phyloP scores from a whole-genome alignment of 257 asterid species.

The Capsicum baccatum region DNA sequence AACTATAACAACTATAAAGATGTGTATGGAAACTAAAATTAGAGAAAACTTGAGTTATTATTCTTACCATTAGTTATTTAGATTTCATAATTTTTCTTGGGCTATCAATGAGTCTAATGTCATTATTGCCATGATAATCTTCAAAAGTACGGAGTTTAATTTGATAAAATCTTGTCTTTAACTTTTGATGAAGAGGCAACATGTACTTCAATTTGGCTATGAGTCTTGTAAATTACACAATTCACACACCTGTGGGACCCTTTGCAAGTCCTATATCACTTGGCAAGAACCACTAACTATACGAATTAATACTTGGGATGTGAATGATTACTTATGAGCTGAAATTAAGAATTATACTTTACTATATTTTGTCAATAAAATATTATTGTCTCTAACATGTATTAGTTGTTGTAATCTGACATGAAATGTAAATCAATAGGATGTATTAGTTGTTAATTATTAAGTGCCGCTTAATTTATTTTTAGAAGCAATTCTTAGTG shows the following conservation, averaged over 20 bases:
- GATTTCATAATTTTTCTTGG: conserved; percentile 45
- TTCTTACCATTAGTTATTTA: conserved; percentile 56
- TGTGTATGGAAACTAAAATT: not conserved
- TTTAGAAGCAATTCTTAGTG: too few relatives aligned
- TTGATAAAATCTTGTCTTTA: conserved; percentile 39
- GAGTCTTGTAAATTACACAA: conserved; percentile 29
- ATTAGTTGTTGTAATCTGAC: too few relatives aligned
- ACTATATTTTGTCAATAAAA: not conserved
- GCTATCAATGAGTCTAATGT: conserved; percentile 49
- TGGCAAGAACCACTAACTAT: not conserved
- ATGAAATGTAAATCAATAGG: too few relatives aligned
- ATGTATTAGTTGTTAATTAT: too few relatives aligned
- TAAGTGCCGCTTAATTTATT: too few relatives aligned
- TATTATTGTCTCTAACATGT: not conserved
- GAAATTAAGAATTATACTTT: not conserved
- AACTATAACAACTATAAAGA: not conserved
- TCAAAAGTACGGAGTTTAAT: conserved; percentile 46
- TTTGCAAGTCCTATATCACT: not conserved
- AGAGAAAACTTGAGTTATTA: not conserved
- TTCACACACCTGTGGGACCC: too few relatives aligned
- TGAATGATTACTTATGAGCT: not conserved
- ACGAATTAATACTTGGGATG: not conserved
- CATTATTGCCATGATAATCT: conserved; percentile 45
- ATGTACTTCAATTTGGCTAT: conserved; percentile 34
- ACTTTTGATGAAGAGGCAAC: conserved; percentile 34